phyloP scores from a whole-genome alignment of 108 stramenopile species.

The Bacterosira constricta region DNA sequence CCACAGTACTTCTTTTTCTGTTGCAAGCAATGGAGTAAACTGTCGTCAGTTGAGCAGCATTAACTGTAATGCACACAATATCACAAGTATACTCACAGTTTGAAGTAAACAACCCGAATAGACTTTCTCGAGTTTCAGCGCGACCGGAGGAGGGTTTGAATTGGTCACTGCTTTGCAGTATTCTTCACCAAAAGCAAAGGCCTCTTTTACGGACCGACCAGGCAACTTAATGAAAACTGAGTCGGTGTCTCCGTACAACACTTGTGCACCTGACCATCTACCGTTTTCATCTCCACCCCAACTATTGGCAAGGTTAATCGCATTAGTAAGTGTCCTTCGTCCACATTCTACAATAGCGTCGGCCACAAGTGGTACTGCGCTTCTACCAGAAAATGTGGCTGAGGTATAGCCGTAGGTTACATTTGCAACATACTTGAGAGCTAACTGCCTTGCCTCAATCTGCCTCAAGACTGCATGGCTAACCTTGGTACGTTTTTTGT shows the following conservation, averaged over 20 bases:
- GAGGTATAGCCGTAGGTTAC: conserved; percentile 98
- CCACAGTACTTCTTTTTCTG: conserved; percentile 89
- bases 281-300: conserved; percentile 70
- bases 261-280: conserved; percentile 81
- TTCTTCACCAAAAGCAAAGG: conserved; percentile 92
- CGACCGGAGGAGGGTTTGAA: conserved; percentile 89
- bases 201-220: conserved; percentile 83
- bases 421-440: conserved; percentile 98
- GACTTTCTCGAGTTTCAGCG: conserved; percentile 97
- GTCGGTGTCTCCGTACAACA: conserved; percentile 91
- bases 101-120: conserved; percentile 89
- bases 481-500: conserved; percentile 69
- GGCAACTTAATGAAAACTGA: conserved; percentile 95
- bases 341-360: conserved; percentile 98
- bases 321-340: conserved; percentile 79
- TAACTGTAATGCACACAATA: background rate
- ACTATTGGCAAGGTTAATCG: conserved; percentile 83
- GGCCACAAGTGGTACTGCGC: conserved; percentile 94
- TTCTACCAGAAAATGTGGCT: conserved; percentile 95
- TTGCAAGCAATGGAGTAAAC: background rate
- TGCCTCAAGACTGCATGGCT: conserved; percentile 80
- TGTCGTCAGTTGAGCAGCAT: background rate
- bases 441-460: conserved; percentile 97
- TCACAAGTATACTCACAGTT: conserved; percentile 36
- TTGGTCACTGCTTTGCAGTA: conserved; percentile 86